Percentiles rank a stretch among this genome's conserved stretches.
Evolutionary conservation across 1,284 basidiomycete species (phyloP).

Genomic region (Pisolithus thermaeus): DNA sequence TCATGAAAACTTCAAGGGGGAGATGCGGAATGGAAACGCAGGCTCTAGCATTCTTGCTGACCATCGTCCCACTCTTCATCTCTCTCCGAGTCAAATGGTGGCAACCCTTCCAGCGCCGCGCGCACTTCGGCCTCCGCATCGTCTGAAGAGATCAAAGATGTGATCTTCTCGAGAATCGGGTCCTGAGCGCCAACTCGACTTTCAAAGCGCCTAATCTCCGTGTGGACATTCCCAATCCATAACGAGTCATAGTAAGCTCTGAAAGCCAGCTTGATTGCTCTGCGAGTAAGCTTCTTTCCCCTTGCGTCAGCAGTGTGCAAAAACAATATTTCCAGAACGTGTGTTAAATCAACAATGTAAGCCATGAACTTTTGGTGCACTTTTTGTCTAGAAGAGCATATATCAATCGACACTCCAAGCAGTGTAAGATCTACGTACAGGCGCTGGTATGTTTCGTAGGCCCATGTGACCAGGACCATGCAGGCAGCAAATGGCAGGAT

Average conservation of each 20-base stretch:
- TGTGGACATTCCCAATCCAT: not conserved
- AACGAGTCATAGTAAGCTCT: not conserved
- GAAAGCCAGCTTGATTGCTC: not conserved
- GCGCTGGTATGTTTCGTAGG: conserved; percentile 20
- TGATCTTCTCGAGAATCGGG: not conserved
- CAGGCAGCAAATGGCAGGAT: conserved; percentile 20
- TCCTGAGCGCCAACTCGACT: not conserved
- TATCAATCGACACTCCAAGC: not conserved
- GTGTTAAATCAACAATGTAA: conserved; percentile 13
- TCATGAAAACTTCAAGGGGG: no score
- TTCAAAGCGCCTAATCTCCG: not conserved
- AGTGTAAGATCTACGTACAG: conserved; percentile 13
- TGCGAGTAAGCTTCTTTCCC: not conserved
- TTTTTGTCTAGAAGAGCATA: not conserved
- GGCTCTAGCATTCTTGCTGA: no score
- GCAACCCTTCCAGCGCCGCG: not conserved
- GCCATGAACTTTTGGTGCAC: conserved; percentile 10
- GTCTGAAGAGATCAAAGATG: not conserved
- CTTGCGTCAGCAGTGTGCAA: not conserved
- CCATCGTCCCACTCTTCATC: conserved; percentile 3
- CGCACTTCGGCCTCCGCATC: not conserved
- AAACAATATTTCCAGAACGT: conserved; percentile 11
- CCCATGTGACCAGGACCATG: conserved; percentile 21
- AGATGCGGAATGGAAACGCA: no score
- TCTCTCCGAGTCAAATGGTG: not conserved